Evolutionary conservation across 371 early-diverging fungal species (phyloP).

Genomic region (Sporodiniella umbellata): DNA sequence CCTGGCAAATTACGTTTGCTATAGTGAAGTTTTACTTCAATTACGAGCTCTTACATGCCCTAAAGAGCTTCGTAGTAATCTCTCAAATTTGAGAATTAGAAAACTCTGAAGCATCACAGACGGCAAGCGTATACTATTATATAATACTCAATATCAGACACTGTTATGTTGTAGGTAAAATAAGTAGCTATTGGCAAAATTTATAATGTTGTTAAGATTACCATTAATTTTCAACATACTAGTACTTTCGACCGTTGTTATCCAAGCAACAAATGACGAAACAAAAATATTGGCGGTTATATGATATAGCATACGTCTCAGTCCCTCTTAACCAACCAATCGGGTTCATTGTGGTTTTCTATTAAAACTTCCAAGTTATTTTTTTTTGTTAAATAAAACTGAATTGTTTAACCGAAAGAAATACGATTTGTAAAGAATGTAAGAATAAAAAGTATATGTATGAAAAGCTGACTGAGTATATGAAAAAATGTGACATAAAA

Average conservation of each 20-base stretch:
- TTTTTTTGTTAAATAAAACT: too few relatives aligned
- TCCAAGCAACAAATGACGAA: neutral
- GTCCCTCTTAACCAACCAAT: too few relatives aligned
- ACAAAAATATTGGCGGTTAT: slow-evolving; percentile 1
- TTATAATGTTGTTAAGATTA: slow-evolving; percentile 9
- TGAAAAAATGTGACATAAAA: too few relatives aligned
- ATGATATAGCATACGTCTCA: too few relatives aligned
- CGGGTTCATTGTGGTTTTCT: too few relatives aligned
- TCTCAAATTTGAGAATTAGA: slow-evolving; percentile 17
- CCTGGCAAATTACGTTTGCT: slow-evolving; percentile 13
- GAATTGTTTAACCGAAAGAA: too few relatives aligned
- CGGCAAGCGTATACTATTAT: slow-evolving; percentile 11
- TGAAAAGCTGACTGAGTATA: too few relatives aligned
- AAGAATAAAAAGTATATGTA: too few relatives aligned
- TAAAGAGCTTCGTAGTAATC: slow-evolving; percentile 11
- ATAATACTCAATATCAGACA: slow-evolving; percentile 14
- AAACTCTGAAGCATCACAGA: slow-evolving; percentile 11
- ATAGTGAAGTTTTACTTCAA: slow-evolving; percentile 16
- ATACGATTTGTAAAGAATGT: too few relatives aligned
- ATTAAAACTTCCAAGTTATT: too few relatives aligned
- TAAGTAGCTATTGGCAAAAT: slow-evolving; percentile 14
- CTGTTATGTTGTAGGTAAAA: slow-evolving; percentile 13
- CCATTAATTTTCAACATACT: slow-evolving; percentile 5
- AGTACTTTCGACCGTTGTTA: slow-evolving; percentile 5
- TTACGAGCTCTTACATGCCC: slow-evolving; percentile 10